A percentile compares a stretch with the other conserved stretches of the same genome.
These are phyloP conservation scores for Gossypium gossypioides DNA, from an alignment of 441 rosid genomes.

Conservation along the genomic window DNA sequence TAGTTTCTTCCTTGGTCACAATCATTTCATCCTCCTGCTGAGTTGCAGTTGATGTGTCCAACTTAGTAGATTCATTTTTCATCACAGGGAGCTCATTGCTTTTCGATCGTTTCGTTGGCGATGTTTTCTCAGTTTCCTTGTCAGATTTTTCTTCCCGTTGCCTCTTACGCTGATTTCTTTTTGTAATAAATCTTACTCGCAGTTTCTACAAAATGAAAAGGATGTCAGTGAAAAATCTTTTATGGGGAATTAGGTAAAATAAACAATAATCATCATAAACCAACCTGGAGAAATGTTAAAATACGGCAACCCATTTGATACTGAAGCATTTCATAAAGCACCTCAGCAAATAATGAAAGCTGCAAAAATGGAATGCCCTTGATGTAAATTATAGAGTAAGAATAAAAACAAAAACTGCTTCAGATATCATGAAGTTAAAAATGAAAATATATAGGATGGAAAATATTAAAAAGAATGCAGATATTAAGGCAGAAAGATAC, in stretches of 20 bases:
- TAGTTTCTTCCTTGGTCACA: slow-evolving; percentile 24
- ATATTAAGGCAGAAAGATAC: slow-evolving; percentile 9
- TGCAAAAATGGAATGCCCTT: slow-evolving; percentile 28
- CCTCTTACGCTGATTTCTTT: slow-evolving; percentile 77
- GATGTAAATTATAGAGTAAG: background rate
- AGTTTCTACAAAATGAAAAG: slow-evolving; percentile 43
- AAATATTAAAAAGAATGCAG: background rate
- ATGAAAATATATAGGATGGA: background rate
- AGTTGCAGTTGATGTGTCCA: slow-evolving; percentile 27
- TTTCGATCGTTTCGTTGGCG: slow-evolving; percentile 48
- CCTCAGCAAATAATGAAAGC: slow-evolving; percentile 91
- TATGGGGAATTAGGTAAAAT: slow-evolving; percentile 8
- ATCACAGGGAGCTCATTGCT: slow-evolving; percentile 41
- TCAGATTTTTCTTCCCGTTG: slow-evolving; percentile 43
- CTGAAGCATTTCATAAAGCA: slow-evolving; percentile 87
- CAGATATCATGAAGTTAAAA: background rate
- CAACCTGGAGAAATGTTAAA: slow-evolving; percentile 71
- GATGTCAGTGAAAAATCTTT: slow-evolving; percentile 10
- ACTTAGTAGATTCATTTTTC: slow-evolving; percentile 28
- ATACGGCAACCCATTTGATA: slow-evolving; percentile 86
- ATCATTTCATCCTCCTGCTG: slow-evolving; percentile 34
- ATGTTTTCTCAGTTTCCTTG: slow-evolving; percentile 38
- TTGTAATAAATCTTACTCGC: slow-evolving; percentile 49
- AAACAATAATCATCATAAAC: slow-evolving; percentile 17
- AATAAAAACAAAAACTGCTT: background rate